Percentiles rank a stretch among this genome's conserved stretches.
phyloP scores from a whole-genome alignment of 2,329 filamentous ascomycete species.

The Sordariomycetes sp. region DNA sequence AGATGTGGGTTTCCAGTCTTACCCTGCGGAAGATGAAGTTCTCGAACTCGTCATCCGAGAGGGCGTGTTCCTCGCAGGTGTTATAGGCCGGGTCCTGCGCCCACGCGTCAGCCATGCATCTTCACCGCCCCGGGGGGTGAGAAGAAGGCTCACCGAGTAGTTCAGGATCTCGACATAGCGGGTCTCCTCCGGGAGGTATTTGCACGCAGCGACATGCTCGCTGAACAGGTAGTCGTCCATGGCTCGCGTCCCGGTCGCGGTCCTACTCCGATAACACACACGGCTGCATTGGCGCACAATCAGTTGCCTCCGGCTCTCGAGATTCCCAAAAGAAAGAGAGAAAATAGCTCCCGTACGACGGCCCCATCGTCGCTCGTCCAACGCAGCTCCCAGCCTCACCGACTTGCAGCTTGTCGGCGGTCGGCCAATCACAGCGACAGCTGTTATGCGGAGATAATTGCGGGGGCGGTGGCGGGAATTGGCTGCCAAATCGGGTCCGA shows the following conservation, averaged over 20 bases:
- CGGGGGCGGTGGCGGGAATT: no score
- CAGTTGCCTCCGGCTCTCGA: neutral
- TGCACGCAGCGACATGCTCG: constrained; percentile 34
- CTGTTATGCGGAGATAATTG: no score
- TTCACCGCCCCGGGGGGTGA: neutral
- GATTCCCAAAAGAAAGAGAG: neutral
- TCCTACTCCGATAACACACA: neutral
- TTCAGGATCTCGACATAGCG: constrained; percentile 49
- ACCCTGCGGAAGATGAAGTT: constrained; percentile 43
- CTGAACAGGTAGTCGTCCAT: constrained; percentile 53
- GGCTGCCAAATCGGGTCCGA: no score
- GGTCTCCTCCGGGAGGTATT: constrained; percentile 37
- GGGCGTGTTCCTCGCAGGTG: constrained; percentile 36
- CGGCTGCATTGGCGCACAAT: neutral
- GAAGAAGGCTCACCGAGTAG: constrained; percentile 35
- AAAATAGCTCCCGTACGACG: neutral
- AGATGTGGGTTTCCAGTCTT: constrained; percentile 13
- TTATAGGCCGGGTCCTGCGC: constrained; percentile 39
- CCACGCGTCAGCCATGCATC: neutral
- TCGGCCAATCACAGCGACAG: no score
- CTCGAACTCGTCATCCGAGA: constrained; percentile 43
- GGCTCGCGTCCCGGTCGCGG: neutral
- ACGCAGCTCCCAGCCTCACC: no score
- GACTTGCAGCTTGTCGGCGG: no score
- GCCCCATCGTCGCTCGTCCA: no score